A percentile compares a stretch with the other conserved stretches of the same genome.
phyloP scores from a whole-genome alignment of 257 asterid species.

The Solanum sejunctum region DNA sequence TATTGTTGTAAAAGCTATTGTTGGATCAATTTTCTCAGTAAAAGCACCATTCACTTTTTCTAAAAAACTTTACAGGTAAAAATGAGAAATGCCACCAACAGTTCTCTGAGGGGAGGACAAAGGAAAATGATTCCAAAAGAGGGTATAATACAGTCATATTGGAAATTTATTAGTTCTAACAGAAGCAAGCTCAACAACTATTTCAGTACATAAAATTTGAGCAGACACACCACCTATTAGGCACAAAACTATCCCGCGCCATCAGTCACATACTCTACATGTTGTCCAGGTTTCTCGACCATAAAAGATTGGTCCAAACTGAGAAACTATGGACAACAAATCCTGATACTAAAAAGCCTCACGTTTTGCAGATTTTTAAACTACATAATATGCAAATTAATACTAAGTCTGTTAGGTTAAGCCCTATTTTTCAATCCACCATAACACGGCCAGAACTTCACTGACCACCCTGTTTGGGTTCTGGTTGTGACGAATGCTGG shows the following conservation, averaged over 20 bases:
- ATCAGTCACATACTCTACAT: slow-evolving; percentile 23
- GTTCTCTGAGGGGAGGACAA: not conserved
- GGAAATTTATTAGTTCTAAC: not conserved
- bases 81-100: not conserved
- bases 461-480: slow-evolving; percentile 14
- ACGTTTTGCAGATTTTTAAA: slow-evolving; percentile 25
- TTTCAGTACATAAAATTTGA: slow-evolving; percentile 16
- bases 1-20: no score
- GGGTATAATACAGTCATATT: not conserved
- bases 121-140: not conserved
- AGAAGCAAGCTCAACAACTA: slow-evolving; percentile 9
- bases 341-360: slow-evolving; percentile 23
- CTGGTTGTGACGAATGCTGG: slow-evolving; percentile 20
- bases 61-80: not conserved
- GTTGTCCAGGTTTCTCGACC: slow-evolving; percentile 38
- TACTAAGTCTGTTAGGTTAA: slow-evolving; percentile 35
- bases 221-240: slow-evolving; percentile 7
- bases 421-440: slow-evolving; percentile 20
- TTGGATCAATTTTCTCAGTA: not conserved
- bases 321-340: slow-evolving; percentile 26
- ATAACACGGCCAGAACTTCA: slow-evolving; percentile 15
- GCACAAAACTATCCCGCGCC: slow-evolving; percentile 23
- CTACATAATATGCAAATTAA: slow-evolving; percentile 31
- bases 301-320: slow-evolving; percentile 28
- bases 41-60: not conserved